A percentile compares a stretch with the other conserved stretches of the same genome.
phyloP scores from a whole-genome alignment of 2,329 filamentous ascomycete species.

The Rhytidhysteron rufulum region DNA sequence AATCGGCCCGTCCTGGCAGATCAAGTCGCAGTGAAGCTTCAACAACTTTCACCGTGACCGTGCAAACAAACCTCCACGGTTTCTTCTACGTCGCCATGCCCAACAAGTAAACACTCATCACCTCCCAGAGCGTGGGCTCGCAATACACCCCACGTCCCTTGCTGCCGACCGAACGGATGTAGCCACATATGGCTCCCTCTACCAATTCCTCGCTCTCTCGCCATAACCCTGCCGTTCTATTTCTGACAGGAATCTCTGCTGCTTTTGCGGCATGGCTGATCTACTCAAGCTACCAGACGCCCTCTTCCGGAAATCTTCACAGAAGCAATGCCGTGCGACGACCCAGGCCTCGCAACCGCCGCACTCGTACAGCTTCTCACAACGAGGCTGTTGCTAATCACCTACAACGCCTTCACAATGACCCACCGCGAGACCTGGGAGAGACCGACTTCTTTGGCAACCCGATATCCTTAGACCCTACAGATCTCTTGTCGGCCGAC shows the following conservation, averaged over 20 bases:
- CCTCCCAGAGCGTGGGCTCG: not conserved
- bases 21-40: too few relatives aligned
- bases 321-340: constrained; percentile 66
- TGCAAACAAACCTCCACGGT: too few relatives aligned
- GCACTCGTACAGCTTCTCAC: constrained; percentile 4
- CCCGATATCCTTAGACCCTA: constrained; percentile 18
- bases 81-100: not conserved
- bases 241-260: constrained; percentile 55
- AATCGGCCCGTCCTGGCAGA: too few relatives aligned
- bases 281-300: constrained; percentile 42
- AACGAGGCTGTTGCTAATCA: not conserved
- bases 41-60: too few relatives aligned
- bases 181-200: constrained; percentile 23
- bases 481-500: constrained; percentile 14
- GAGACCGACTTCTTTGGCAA: constrained; percentile 23
- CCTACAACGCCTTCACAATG: constrained; percentile 13
- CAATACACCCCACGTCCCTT: constrained; percentile 1
- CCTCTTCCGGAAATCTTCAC: constrained; percentile 44
- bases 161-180: not conserved
- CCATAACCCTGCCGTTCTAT: constrained; percentile 48
- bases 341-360: constrained; percentile 34
- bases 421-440: constrained; percentile 20
- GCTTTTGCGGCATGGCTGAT: constrained; percentile 57
- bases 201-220: constrained; percentile 32
- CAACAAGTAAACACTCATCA: not conserved